Evolutionary conservation across 1,139 yeast genomes (phyloP), one percentile per base, ranked within the genome.

Genomic region (Geotrichum restrictum): DNA sequence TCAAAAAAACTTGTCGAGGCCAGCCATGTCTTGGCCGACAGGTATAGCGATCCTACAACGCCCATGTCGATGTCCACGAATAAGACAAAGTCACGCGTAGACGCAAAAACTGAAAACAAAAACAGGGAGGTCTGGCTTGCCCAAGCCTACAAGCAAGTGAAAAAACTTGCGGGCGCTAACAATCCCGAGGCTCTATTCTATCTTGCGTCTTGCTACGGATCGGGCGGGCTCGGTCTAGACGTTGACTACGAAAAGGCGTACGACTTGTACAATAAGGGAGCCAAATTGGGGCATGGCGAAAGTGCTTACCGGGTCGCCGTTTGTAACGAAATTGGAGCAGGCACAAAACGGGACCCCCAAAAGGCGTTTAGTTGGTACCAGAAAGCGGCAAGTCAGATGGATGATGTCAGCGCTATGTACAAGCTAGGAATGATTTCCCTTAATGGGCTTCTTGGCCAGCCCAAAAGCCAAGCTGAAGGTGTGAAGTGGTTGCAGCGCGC

Each of bases 301-400:
- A 83, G 85, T 10, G 77, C 82, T 51, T 84, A 82, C 67, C 70
- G 89, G 47, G 76, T 81, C 1, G 91, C 84, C 1, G 83, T 83
- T 19, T 80, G 86, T 61, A 76, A 76, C 62, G 91, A 85, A 62
- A 72, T 79, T 54, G 87, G 86, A 1, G 78, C 82, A 42, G 91
- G 91, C 24, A 71, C 75, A 33, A 64, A 69, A 44, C 68, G 68
- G 52, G 79, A 76, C 62, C 54, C 67, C 8, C 74, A 65, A 31
- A 72, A 72, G 54, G 82, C 87, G 11, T 67, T 80, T 34, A 61
- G 69, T 8, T 80, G 77, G 71, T 83, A 80, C 66, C 70, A 73
- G 43, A 71, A 71, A 43, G 86, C 88, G 0, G 86, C 88, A 1
- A 85, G 88, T 1, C 69, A 73, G 22, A 66, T 75, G 37, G 83